A percentile compares a stretch with the other conserved stretches of the same genome.
Conservation (phyloP, 2,329 filamentous ascomycete genomes). For the Coniochaeta sp. region DNA sequence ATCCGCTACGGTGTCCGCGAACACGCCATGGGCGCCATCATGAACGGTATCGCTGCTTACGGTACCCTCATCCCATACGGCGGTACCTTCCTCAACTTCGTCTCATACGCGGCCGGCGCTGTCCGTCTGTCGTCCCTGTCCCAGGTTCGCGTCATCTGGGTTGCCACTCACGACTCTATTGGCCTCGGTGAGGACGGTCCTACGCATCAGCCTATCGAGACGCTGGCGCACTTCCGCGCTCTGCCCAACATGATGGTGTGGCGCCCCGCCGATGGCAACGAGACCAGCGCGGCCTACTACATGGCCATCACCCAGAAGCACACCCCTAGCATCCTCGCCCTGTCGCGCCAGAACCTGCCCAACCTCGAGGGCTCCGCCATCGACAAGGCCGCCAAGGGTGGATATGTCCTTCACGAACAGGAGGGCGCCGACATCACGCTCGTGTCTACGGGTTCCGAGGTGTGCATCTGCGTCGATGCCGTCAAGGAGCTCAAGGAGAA, state of each 20-base stretch:
- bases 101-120: constrained; percentile 93
- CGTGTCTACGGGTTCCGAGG: constrained; percentile 93
- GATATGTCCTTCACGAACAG: constrained; percentile 82
- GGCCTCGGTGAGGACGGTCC: constrained; percentile 98
- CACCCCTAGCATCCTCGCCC: constrained; percentile 87
- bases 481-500: constrained; percentile 87
- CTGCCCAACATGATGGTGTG: constrained; percentile 99
- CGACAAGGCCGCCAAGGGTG: constrained; percentile 86
- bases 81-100: constrained; percentile 99
- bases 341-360: constrained; percentile 96
- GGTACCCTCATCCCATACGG: constrained; percentile 89
- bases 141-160: constrained; percentile 85
- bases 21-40: constrained; percentile 86
- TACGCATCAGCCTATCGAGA: constrained; percentile 99
- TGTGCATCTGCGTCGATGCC: constrained; percentile 86
- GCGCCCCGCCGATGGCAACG: constrained; percentile 97
- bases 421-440: constrained; percentile 81
- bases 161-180: constrained; percentile 98
- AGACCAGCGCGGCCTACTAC: constrained; percentile 97
- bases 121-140: constrained; percentile 91
- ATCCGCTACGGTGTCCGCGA: constrained; percentile 88
- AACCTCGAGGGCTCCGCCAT: constrained; percentile 93
- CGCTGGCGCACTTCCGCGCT: constrained; percentile 94
- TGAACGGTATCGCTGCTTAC: constrained; percentile 93
- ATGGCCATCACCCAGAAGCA: constrained; percentile 81